Evolutionary conservation across 495 filamentous ascomycete genomes (phyloP), one percentile per base, ranked within the genome.

Genomic region (Darksidea phi): DNA sequence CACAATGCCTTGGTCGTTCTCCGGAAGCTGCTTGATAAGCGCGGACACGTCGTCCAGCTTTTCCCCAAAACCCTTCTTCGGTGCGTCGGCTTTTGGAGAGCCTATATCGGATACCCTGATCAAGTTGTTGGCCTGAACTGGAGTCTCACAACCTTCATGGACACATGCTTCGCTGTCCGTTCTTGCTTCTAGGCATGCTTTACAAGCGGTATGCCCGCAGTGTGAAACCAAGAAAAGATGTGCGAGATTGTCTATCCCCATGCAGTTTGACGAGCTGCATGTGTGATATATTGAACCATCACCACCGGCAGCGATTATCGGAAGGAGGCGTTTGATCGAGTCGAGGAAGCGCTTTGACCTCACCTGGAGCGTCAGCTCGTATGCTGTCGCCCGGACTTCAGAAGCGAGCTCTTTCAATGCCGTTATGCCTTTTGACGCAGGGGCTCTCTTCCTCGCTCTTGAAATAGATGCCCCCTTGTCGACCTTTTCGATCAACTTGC

Each of bases 181-280:
- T 21, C 45, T 36, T 17, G 48, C 26, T 0, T 37, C 6, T 15
- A 54, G 45, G 60, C 76, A 78, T 0, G 32, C 7, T n/a, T 49
- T 21, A 57, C 76, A 78, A 3, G 68, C 41, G 47, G 69, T 45
- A 45, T 78, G 76, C 0, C 75, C 75, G 53, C 75, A 78, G 15
- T 61, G 36, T 0, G 68, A 63, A 4, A 73, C 55, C 2, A 75
- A 50, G 48, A 59, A 73, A 8, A 68, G 45, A 8, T 47, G 13
- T 0, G 25, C 25, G 15, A 52, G 24, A 2, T 32, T 51, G 24
- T 56, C 47, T n/a, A 36, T 12, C 25, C 5, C 1, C 4, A 12
- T 52, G 38, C 57, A 61, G 15, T 25, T 1, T 24, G 24, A 17
- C 7, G 36, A 43, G 28, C 43, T 43, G 28, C 58, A 61, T 1